phyloP scores from a whole-genome alignment of 768 basidiomycete genomes.

The Naematelia aurantialba region DNA sequence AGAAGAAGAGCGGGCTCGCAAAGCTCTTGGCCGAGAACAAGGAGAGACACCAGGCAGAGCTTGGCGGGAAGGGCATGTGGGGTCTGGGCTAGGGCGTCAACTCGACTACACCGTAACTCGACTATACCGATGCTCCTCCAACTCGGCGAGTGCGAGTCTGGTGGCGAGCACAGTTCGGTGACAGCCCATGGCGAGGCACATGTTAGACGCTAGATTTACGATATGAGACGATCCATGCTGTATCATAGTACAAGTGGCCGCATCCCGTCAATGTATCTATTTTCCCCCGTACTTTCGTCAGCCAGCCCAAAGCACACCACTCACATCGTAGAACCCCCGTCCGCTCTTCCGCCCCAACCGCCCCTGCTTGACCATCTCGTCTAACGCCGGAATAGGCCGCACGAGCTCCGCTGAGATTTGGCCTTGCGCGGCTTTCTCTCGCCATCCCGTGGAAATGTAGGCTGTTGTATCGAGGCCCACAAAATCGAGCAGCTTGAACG shows the following conservation, averaged over 20 bases:
- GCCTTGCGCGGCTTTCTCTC: conserved; percentile 48
- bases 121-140: no score
- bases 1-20: conserved; percentile 37
- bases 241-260: conserved; percentile 5
- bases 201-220: no score
- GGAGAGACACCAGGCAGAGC: conserved; percentile 18
- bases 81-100: conserved; percentile 23
- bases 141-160: no score
- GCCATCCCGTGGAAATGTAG: conserved; percentile 53
- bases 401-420: conserved; percentile 47
- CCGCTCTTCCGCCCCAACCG: conserved; percentile 53
- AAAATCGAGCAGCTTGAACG: conserved; percentile 51
- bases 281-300: background rate
- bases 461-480: conserved; percentile 52
- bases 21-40: conserved; percentile 43
- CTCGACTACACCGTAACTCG: background rate
- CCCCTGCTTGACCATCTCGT: conserved; percentile 51
- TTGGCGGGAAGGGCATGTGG: conserved; percentile 17
- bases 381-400: conserved; percentile 47
- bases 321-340: conserved; percentile 52
- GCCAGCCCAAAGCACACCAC: conserved; percentile 2
- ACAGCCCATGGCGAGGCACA: background rate
- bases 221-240: background rate
- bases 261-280: background rate
- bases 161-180: no score